Base-by-base conservation (phyloP, 2,329 filamentous ascomycete genomes). In the Rutstroemia sp. region DNA sequence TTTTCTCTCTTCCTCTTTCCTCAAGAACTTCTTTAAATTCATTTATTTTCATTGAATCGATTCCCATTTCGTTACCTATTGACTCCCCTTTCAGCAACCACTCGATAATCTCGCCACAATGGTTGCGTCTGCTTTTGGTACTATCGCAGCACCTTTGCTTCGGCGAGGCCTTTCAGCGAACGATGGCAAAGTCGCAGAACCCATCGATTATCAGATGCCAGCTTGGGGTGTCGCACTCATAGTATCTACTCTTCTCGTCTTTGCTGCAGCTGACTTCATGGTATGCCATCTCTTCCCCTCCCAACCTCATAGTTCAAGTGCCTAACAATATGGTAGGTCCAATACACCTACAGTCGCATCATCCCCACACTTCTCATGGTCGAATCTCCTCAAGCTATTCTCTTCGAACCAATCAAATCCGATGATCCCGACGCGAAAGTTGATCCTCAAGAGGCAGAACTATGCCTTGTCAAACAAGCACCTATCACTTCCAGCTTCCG, bases 361-460 rank as follows among this genome's bases (percentile, higher is more conserved):
- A 73, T 87, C 46, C 76, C 80, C 1, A 81, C 81, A 5, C 77
- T 88, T 44, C 77, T 82, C 59, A 82, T 83, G 72, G 75, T 88
- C 64, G 85, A 88, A 70, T 61, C 77, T 77, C 25, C 77, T 76
- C 48, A 79, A 61, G 72, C 77, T 65, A 71, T 81, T 54, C 72
- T 77, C 52, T 76, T 81, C 64, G 74, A 78, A 60, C 68, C 73
- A 41, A 61, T 66, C 58, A 54, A n/a, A 12, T 34, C 58, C 59
- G 66, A 70, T 30, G 69, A 72, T 18, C 65, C 66, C 45, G 66
- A 69, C 58, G 63, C 63, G 27, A 60, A 64, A 23, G 58, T 65
- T 58, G 62, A 62, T 37, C 70, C 70, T 8, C 49, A 56, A 21
- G 39, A 58, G 60, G 66, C 66, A 52, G 75, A 76, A 62, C 65